Conservation (phyloP, 306 rosid genomes). For the Cucurbita argyrosperma region DNA sequence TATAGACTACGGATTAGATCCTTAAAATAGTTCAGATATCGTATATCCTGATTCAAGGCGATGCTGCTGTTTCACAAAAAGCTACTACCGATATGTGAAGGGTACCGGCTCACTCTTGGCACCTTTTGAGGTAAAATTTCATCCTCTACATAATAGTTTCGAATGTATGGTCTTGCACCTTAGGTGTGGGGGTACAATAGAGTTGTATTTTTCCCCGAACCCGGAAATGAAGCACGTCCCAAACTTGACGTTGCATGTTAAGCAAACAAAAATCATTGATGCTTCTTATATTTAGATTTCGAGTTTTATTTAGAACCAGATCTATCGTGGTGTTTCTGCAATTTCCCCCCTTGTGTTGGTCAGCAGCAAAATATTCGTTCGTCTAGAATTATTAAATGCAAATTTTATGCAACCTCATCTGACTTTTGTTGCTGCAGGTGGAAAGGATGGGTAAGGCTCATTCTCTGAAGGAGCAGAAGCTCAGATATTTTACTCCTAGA, state of each 20-base stretch:
- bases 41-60: constrained; percentile 80
- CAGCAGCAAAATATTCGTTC: too few species aligned
- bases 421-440: constrained; percentile 29
- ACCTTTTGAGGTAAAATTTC: constrained; percentile 46
- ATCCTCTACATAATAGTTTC: neutral
- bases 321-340: too few species aligned
- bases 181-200: neutral
- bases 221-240: too few species aligned
- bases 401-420: too few species aligned
- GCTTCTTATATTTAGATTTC: too few species aligned
- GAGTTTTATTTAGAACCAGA: too few species aligned
- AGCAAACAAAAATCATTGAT: too few species aligned
- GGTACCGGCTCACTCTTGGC: constrained; percentile 94
- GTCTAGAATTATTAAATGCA: too few species aligned
- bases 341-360: too few species aligned
- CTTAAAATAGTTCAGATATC: constrained; percentile 40
- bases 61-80: constrained; percentile 91
- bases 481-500: constrained; percentile 75
- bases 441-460: constrained; percentile 49
- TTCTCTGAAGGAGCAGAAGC: constrained; percentile 56
- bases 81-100: constrained; percentile 84
- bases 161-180: neutral
- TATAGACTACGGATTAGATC: constrained; percentile 23
- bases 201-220: neutral
- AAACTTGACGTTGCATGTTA: too few species aligned